Conservation (phyloP, 371 early-diverging fungal species). For the Apophysomyces sp. region DNA sequence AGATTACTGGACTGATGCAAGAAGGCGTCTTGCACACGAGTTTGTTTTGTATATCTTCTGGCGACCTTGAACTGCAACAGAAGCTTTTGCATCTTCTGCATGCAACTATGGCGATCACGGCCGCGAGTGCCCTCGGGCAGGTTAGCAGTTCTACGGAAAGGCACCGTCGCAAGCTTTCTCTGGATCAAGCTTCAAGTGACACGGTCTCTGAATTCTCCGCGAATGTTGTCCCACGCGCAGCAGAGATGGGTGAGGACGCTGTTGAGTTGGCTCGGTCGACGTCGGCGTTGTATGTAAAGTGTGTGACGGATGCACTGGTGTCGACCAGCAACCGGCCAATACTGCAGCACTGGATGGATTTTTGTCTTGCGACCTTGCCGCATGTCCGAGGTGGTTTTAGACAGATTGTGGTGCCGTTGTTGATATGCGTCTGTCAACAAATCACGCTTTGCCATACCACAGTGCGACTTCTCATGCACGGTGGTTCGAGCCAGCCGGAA, state of each 20-base stretch:
- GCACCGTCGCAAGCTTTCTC: constrained; percentile 16
- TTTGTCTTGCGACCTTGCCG: constrained; percentile 63
- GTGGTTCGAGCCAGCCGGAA: constrained; percentile 12
- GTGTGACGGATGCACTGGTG: constrained; percentile 62
- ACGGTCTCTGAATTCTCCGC: constrained; percentile 13
- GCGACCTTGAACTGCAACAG: constrained; percentile 68
- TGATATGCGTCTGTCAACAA: constrained; percentile 67
- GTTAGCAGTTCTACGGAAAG: constrained; percentile 14
- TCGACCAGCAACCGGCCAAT: constrained; percentile 59
- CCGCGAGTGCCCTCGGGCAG: constrained; percentile 21
- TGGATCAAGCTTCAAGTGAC: constrained; percentile 17
- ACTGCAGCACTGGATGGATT: constrained; percentile 79
- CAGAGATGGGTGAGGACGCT: constrained; percentile 22
- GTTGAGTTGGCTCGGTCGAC: constrained; percentile 26
- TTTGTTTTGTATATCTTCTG: constrained; percentile 55
- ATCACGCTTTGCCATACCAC: constrained; percentile 45
- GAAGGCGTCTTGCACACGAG: constrained; percentile 57
- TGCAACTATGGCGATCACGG: constrained; percentile 54
- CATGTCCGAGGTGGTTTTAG: constrained; percentile 63
- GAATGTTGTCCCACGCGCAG: constrained; percentile 2
- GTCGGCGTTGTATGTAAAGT: constrained; percentile 59
- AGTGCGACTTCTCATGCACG: constrained; percentile 33
- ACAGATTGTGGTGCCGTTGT: constrained; percentile 58
- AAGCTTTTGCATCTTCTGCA: constrained; percentile 68
- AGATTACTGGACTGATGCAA: constrained; percentile 56